Base-by-base conservation (phyloP, 345 rosid genomes). In the Pseudoturritis turrita region DNA sequence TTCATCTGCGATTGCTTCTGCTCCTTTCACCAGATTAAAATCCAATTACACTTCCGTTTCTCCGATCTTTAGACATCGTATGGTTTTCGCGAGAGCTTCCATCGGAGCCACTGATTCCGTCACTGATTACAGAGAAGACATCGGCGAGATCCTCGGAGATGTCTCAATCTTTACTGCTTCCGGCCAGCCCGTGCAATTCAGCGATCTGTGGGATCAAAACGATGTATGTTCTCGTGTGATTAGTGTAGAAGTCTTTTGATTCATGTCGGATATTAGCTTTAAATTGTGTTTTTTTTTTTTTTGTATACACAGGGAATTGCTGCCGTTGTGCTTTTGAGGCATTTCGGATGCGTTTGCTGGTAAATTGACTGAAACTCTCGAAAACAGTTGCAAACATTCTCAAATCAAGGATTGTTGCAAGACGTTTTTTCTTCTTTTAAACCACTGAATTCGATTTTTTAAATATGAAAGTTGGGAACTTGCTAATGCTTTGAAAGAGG, bases 291-390 rank as follows among this genome's bases (percentile, higher is more conserved):
- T 14, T 51, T 71, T 23, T 14, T 45, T 15, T n/a, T n/a, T n/a
- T n/a, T n/a, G 0, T 19, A 1, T 15, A n/a, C 60, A 6, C 71
- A 94, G 96, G 95, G 90, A 44, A 68, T 91, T 14, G 90, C 96
- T 19, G 95, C 89, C 44, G 96, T 89, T 52, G 95, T 95, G 14
- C 92, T 94, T 39, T 70, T 94, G 75, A 84, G 97, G 75, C 96
- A 91, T 82, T 91, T 94, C 76, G 98, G 97, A 41, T 91, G 98
- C 66, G 36, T 73, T 79, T 94, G 91, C 86, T 86, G 97, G 96
- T 94, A 83, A 80, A 4, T 55, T 33, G 4, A 79, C 14, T 54
- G 23, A 26, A 10, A 19, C 10, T 18, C 10, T 7, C 49, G 0
- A 28, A 23, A 21, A 2, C 28, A 10, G 2, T 28, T 9, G 7